A percentile compares a stretch with the other conserved stretches of the same genome.
Evolutionary conservation across 2,329 filamentous ascomycete genomes (phyloP).

Genomic region (Fusarium bulbicola): DNA sequence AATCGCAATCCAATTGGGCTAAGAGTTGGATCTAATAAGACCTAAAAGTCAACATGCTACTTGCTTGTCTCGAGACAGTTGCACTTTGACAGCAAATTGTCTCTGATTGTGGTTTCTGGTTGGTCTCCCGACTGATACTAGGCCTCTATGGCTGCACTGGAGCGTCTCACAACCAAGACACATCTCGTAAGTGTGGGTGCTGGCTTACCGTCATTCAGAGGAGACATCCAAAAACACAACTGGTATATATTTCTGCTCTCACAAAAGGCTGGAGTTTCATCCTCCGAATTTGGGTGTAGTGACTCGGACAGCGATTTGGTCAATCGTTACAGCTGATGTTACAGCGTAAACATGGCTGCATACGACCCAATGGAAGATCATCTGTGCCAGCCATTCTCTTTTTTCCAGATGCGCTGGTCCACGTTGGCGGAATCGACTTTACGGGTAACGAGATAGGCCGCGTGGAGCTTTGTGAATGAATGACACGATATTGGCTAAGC

Average conservation of each 20-base stretch:
- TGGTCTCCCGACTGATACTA: background rate
- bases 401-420: conserved; percentile 11
- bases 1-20: background rate
- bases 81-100: conserved; percentile 22
- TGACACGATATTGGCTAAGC: background rate
- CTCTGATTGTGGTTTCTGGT: background rate
- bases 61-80: conserved; percentile 4
- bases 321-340: conserved; percentile 5
- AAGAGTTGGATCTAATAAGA: background rate
- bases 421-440: conserved; percentile 4
- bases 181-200: conserved; percentile 11
- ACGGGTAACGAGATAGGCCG: background rate
- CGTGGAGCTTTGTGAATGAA: conserved; percentile 18
- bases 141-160: conserved; percentile 19
- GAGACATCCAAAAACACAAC: background rate
- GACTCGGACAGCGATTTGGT: conserved; percentile 14
- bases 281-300: conserved; percentile 22
- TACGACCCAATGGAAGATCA: background rate
- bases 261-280: conserved; percentile 28
- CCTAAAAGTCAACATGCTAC: background rate
- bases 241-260: background rate
- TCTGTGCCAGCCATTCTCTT: conserved; percentile 3
- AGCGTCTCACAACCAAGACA: conserved; percentile 24
- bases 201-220: background rate
- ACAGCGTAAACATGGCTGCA: conserved; percentile 7